phyloP scores from a whole-genome alignment of 169 alveolate species.

The Plasmodium coatneyi region DNA sequence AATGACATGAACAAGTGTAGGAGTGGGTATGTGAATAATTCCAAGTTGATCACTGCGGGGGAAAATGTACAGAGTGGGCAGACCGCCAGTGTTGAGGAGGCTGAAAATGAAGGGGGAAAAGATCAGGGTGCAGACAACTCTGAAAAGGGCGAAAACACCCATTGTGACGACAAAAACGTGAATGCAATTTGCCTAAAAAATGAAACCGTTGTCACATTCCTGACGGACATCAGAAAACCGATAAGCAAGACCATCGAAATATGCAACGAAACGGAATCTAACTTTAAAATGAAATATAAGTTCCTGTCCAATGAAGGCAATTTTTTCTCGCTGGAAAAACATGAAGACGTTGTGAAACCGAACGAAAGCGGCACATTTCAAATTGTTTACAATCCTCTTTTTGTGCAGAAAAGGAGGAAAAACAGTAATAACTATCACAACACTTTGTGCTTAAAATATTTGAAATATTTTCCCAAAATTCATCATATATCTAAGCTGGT shows the following conservation, averaged over 20 bases:
- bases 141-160: background rate
- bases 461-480: slow-evolving; percentile 50
- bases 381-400: slow-evolving; percentile 50
- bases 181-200: slow-evolving; percentile 27
- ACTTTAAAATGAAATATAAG: slow-evolving; percentile 60
- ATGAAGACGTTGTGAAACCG: slow-evolving; percentile 51
- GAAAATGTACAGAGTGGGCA: background rate
- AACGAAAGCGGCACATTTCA: slow-evolving; percentile 35
- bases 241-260: slow-evolving; percentile 41
- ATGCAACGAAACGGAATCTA: slow-evolving; percentile 42
- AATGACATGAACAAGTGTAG: slow-evolving; percentile 2
- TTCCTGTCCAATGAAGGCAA: slow-evolving; percentile 43
- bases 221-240: slow-evolving; percentile 43
- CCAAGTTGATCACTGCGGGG: background rate
- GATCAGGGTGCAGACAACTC: background rate
- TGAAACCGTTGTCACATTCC: slow-evolving; percentile 57
- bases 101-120: background rate
- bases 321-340: slow-evolving; percentile 38
- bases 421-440: slow-evolving; percentile 58
- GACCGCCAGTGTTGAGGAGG: background rate
- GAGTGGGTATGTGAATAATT: background rate
- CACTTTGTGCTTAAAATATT: slow-evolving; percentile 60
- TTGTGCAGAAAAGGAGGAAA: slow-evolving; percentile 47
- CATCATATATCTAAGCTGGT: slow-evolving; percentile 63
- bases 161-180: slow-evolving; percentile 10